phyloP scores from a whole-genome alignment of 768 basidiomycete genomes.

The Tylopilus vinaceipallidus region DNA sequence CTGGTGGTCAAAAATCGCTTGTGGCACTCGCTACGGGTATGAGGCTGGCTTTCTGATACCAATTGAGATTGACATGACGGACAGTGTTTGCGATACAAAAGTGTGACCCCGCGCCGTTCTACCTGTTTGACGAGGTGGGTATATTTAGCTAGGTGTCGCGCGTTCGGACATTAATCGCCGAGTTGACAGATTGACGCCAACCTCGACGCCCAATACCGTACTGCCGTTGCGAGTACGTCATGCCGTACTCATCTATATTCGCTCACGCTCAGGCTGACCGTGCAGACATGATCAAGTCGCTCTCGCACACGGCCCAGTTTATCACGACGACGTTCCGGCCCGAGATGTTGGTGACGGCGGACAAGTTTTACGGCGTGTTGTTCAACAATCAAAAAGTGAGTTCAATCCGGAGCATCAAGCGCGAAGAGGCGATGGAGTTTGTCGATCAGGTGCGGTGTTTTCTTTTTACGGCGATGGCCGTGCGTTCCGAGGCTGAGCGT shows the following conservation, averaged over 20 bases:
- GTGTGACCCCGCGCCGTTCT: slow-evolving; percentile 98
- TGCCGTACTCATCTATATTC: too few species aligned
- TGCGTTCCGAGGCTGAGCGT: not conserved
- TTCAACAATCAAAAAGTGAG: slow-evolving; percentile 97
- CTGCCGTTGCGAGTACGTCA: slow-evolving; percentile 85
- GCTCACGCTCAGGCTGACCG: too few species aligned
- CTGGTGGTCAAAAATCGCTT: slow-evolving; percentile 95
- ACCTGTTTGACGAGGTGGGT: slow-evolving; percentile 91
- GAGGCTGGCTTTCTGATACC: slow-evolving; percentile 5
- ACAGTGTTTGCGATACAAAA: slow-evolving; percentile 98
- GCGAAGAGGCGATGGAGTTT: slow-evolving; percentile 91
- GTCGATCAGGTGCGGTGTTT: slow-evolving; percentile 70
- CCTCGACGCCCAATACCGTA: slow-evolving; percentile 95
- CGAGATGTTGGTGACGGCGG: slow-evolving; percentile 93
- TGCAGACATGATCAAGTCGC: slow-evolving; percentile 81
- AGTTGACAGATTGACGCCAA: slow-evolving; percentile 85
- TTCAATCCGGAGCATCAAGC: slow-evolving; percentile 80
- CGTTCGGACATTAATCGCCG: not conserved
- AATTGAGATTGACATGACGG: slow-evolving; percentile 3
- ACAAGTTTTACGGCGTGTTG: slow-evolving; percentile 95
- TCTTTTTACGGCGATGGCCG: not conserved
- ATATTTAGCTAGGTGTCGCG: not conserved
- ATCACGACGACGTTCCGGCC: slow-evolving; percentile 98
- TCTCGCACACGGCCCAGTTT: slow-evolving; percentile 87
- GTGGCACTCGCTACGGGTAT: slow-evolving; percentile 91